phyloP scores from a whole-genome alignment of 2,329 filamentous ascomycete genomes.

The Oidium heveae region DNA sequence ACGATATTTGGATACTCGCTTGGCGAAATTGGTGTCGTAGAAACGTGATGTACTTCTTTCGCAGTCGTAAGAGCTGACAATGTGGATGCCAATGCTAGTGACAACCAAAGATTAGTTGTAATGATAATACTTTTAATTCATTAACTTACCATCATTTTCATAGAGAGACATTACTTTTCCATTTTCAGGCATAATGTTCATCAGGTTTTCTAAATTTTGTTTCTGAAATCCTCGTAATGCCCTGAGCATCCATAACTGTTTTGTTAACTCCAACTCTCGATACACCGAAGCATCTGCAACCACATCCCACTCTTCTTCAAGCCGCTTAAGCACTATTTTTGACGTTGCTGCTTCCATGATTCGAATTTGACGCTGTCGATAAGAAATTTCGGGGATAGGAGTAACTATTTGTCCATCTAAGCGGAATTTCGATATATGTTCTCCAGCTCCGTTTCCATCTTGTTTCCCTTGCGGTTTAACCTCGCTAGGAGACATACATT shows the following conservation, averaged over 20 bases:
- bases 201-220: slow-evolving; percentile 6
- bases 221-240: slow-evolving; percentile 22
- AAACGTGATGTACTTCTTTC: slow-evolving; percentile 21
- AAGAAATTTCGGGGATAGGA: slow-evolving; percentile 7
- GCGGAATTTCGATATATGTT: neutral
- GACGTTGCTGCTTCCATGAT: slow-evolving; percentile 28
- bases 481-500: slow-evolving; percentile 1
- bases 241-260: slow-evolving; percentile 36
- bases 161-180: slow-evolving; percentile 11
- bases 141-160: slow-evolving; percentile 12
- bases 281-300: slow-evolving; percentile 22
- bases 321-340: slow-evolving; percentile 25
- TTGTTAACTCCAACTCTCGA: slow-evolving; percentile 26
- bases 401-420: neutral
- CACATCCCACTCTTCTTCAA: slow-evolving; percentile 25
- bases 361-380: slow-evolving; percentile 26
- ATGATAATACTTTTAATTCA: neutral
- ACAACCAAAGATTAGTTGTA: neutral
- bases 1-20: slow-evolving; percentile 14
- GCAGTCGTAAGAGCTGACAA: slow-evolving; percentile 12
- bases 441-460: neutral
- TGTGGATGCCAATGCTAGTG: slow-evolving; percentile 10
- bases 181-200: slow-evolving; percentile 10
- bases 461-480: neutral
- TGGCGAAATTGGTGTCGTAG: slow-evolving; percentile 15